phyloP scores from a whole-genome alignment of 1,284 basidiomycete genomes.

The Microbotryum silenes-acaulis region DNA sequence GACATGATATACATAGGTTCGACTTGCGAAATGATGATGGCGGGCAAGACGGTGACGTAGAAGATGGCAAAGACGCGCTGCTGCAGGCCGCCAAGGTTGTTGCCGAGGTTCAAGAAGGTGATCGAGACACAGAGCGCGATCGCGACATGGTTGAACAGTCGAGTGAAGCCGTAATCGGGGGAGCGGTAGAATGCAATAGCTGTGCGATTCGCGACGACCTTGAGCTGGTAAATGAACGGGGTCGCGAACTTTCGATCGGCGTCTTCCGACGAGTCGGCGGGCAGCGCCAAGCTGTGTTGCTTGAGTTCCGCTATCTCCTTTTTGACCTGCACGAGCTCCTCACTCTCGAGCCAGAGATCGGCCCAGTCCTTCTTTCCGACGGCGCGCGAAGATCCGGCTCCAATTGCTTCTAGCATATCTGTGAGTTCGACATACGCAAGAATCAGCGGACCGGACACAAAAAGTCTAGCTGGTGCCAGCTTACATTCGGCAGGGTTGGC shows the following conservation, averaged over 20 bases:
- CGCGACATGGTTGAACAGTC: constrained; percentile 41
- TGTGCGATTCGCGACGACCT: constrained; percentile 64
- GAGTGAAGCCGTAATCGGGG: constrained; percentile 53
- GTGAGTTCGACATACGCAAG: background rate
- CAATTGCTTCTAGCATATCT: constrained; percentile 42
- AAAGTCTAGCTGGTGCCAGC: background rate
- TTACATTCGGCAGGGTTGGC: constrained; percentile 29
- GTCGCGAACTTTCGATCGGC: constrained; percentile 48
- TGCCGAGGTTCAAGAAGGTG: constrained; percentile 69
- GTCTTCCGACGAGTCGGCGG: constrained; percentile 6
- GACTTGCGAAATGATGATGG: constrained; percentile 69
- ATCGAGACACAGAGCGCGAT: constrained; percentile 73
- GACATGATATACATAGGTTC: constrained; percentile 81
- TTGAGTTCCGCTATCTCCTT: constrained; percentile 46
- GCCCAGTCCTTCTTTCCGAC: constrained; percentile 41
- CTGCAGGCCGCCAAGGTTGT: constrained; percentile 63
- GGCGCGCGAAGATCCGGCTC: constrained; percentile 37
- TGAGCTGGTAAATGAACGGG: constrained; percentile 68
- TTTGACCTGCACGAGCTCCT: constrained; percentile 39
- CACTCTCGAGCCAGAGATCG: constrained; percentile 41
- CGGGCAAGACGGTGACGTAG: constrained; percentile 47
- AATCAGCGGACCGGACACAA: no score
- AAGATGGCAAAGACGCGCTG: constrained; percentile 56
- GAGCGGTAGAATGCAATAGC: constrained; percentile 72
- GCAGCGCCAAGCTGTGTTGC: constrained; percentile 41